phyloP scores from a whole-genome alignment of 768 basidiomycete genomes.

The Arthromyces matolae region DNA sequence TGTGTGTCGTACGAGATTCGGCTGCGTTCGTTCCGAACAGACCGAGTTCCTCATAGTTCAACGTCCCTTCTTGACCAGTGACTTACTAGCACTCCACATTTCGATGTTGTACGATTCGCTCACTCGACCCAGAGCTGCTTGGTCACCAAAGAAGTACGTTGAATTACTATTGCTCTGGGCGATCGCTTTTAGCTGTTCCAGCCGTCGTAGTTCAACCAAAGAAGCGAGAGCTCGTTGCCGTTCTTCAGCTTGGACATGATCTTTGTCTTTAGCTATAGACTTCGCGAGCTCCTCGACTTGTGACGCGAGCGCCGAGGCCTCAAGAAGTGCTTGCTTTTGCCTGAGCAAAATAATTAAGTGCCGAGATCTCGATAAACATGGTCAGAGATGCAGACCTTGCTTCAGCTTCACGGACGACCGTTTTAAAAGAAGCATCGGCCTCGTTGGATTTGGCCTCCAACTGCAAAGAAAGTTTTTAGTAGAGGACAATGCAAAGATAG shows the following conservation, averaged over 20 bases:
- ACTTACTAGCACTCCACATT: slow-evolving; percentile 25
- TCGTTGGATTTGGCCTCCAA: slow-evolving; percentile 50
- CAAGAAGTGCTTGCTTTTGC: slow-evolving; percentile 41
- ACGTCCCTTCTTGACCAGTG: no score
- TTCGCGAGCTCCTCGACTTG: slow-evolving; percentile 45
- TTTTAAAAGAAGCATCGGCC: slow-evolving; percentile 51
- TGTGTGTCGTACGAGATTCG: no score
- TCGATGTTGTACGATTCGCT: slow-evolving; percentile 44
- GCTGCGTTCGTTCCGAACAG: no score
- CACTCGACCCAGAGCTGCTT: slow-evolving; percentile 29
- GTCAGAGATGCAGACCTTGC: slow-evolving; percentile 28
- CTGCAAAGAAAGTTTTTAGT: slow-evolving; percentile 15
- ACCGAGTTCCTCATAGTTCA: no score
- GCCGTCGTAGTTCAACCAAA: slow-evolving; percentile 45
- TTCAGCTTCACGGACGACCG: slow-evolving; percentile 49
- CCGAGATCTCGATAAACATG: neutral
- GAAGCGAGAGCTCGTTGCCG: slow-evolving; percentile 37
- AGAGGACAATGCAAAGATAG: neutral
- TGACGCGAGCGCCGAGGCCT: slow-evolving; percentile 43
- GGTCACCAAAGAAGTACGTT: slow-evolving; percentile 56
- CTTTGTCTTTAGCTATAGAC: slow-evolving; percentile 32
- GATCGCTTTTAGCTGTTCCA: slow-evolving; percentile 52
- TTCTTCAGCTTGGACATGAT: slow-evolving; percentile 29
- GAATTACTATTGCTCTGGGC: slow-evolving; percentile 46
- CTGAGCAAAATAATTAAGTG: slow-evolving; percentile 13